Conservation (phyloP, 2,329 filamentous ascomycete genomes). For the Diplodia corticola region DNA sequence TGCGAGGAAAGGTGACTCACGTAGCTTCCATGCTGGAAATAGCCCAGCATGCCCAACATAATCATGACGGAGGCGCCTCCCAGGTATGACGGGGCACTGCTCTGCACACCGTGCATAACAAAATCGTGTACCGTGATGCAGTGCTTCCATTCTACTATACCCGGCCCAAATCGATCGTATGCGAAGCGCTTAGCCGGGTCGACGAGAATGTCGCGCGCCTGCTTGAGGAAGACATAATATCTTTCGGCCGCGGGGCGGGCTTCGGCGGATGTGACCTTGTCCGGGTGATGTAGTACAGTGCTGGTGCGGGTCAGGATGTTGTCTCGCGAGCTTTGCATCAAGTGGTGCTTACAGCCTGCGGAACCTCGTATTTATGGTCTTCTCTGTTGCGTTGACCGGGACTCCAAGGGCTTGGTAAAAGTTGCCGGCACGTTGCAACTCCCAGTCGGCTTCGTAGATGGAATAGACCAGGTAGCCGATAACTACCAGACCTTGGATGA, state of each 20-base stretch:
- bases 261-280: constrained; percentile 62
- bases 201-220: constrained; percentile 78
- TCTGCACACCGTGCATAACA: constrained; percentile 65
- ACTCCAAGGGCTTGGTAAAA: constrained; percentile 80
- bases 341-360: constrained; percentile 59
- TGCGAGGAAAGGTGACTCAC: constrained; percentile 32
- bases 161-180: constrained; percentile 85
- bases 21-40: constrained; percentile 65
- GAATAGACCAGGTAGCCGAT: constrained; percentile 85
- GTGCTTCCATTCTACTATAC: constrained; percentile 64
- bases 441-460: constrained; percentile 86
- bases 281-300: constrained; percentile 71
- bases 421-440: constrained; percentile 68
- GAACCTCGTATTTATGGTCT: constrained; percentile 80
- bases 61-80: constrained; percentile 60
- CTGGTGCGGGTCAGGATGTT: constrained; percentile 22
- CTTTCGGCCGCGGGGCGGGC: constrained; percentile 44
- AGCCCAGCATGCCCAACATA: constrained; percentile 63
- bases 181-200: constrained; percentile 77
- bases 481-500: constrained; percentile 82
- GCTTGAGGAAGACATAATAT: constrained; percentile 80
- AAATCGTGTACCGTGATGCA: constrained; percentile 72
- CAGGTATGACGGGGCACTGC: constrained; percentile 62
- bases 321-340: not conserved
- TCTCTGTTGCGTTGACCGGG: constrained; percentile 66